A percentile compares a stretch with the other conserved stretches of the same genome.
phyloP scores from a whole-genome alignment of 352 stramenopile genomes.

The Phytopythium mirpurense region DNA sequence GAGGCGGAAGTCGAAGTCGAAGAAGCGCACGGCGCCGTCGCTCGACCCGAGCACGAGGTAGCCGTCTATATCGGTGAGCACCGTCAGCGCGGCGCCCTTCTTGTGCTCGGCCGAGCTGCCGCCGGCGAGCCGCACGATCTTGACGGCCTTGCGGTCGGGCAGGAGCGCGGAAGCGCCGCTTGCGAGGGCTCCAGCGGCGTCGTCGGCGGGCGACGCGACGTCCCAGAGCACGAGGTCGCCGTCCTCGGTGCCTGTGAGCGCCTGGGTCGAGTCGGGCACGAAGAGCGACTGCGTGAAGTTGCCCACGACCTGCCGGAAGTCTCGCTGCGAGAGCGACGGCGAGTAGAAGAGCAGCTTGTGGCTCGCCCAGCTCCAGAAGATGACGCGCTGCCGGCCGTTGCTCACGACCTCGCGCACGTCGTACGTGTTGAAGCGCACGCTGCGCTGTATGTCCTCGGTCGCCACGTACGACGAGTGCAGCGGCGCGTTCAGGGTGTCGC shows the following conservation, averaged over 20 bases:
- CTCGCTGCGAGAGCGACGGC: slow-evolving; percentile 72
- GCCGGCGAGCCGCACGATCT: slow-evolving; percentile 71
- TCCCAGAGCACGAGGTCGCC: slow-evolving; percentile 90
- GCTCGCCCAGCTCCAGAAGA: slow-evolving; percentile 89
- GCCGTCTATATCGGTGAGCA: slow-evolving; percentile 76
- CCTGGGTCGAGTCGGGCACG: slow-evolving; percentile 77
- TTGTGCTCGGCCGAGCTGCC: slow-evolving; percentile 28
- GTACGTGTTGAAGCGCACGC: slow-evolving; percentile 88
- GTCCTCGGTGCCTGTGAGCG: slow-evolving; percentile 81
- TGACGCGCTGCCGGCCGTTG: slow-evolving; percentile 78
- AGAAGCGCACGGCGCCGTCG: slow-evolving; percentile 91
- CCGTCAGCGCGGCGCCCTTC: slow-evolving; percentile 47
- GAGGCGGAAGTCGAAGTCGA: slow-evolving; percentile 91
- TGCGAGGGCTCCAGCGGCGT: background rate
- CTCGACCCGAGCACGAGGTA: slow-evolving; percentile 88
- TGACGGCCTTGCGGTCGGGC: slow-evolving; percentile 72
- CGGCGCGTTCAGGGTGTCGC: slow-evolving; percentile 12
- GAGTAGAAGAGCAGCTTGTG: slow-evolving; percentile 80
- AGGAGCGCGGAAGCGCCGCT: slow-evolving; percentile 14
- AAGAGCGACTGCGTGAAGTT: slow-evolving; percentile 87
- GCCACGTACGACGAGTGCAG: slow-evolving; percentile 65
- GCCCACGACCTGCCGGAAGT: slow-evolving; percentile 79
- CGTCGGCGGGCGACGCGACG: slow-evolving; percentile 25
- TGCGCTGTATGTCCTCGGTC: slow-evolving; percentile 68
- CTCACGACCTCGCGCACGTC: slow-evolving; percentile 88